Percentiles rank a stretch among this genome's conserved stretches.
Conservation (phyloP, 352 stramenopile species). For the Globisporangium nagaii region DNA sequence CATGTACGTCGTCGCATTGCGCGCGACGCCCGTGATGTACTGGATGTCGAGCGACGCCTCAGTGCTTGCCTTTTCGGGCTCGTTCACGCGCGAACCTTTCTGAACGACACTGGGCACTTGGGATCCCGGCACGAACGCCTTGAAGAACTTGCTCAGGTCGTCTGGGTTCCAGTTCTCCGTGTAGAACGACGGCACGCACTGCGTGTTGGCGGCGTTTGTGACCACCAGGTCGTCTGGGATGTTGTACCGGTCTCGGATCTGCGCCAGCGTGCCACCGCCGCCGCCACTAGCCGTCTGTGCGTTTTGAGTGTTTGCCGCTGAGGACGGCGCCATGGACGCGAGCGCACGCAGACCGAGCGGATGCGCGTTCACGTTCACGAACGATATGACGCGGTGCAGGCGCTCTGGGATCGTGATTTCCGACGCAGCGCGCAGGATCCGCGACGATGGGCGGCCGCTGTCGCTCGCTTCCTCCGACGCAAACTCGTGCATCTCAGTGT, state of each 20-base stretch:
- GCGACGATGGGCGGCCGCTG: conserved; percentile 7
- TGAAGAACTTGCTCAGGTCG: conserved; percentile 58
- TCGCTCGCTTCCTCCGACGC: conserved; percentile 4
- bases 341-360: conserved; percentile 49
- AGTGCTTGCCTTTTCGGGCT: conserved; percentile 26
- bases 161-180: conserved; percentile 48
- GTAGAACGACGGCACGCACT: conserved; percentile 78
- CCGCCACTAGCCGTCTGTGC: background rate
- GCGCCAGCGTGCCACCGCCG: conserved; percentile 24
- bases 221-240: conserved; percentile 65
- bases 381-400: conserved; percentile 40
- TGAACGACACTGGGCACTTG: conserved; percentile 42
- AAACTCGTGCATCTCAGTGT: conserved; percentile 47
- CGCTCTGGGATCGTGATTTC: conserved; percentile 31
- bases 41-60: conserved; percentile 89
- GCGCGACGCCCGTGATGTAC: conserved; percentile 83
- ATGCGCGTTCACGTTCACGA: conserved; percentile 66
- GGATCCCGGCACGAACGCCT: conserved; percentile 41
- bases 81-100: conserved; percentile 48
- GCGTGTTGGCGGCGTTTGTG: conserved; percentile 55
- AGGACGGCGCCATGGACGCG: conserved; percentile 15
- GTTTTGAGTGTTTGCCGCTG: background rate
- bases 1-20: conserved; percentile 73
- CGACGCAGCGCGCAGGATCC: conserved; percentile 34
- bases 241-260: conserved; percentile 53